A percentile compares a stretch with the other conserved stretches of the same genome.
Evolutionary conservation across 768 basidiomycete species (phyloP).

Genomic region (Grammothele lineata): DNA sequence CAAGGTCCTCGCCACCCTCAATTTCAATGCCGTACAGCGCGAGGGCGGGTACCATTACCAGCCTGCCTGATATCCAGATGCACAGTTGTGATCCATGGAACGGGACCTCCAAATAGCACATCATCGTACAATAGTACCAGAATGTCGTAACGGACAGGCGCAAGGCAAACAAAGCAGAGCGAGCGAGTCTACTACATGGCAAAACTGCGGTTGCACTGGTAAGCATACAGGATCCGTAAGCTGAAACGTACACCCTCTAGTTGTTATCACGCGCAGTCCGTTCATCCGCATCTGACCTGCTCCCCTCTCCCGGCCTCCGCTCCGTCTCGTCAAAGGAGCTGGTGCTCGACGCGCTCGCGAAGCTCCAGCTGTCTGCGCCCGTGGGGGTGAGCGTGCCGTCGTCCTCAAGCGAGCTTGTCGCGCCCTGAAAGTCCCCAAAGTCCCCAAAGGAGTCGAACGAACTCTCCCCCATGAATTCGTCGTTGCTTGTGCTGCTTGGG

Average conservation of each 20-base stretch:
- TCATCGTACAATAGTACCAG: slow-evolving; percentile 9
- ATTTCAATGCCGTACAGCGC: slow-evolving; percentile 63
- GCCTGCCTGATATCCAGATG: too few species aligned
- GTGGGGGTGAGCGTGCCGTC: slow-evolving; percentile 22
- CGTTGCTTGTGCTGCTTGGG: slow-evolving; percentile 48
- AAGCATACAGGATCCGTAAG: slow-evolving; percentile 4
- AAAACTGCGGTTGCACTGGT: too few species aligned
- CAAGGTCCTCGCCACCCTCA: slow-evolving; percentile 54
- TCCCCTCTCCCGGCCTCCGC: slow-evolving; percentile 11
- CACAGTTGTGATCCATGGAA: not conserved
- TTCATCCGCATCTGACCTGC: slow-evolving; percentile 17
- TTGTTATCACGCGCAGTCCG: slow-evolving; percentile 22
- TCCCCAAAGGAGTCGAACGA: slow-evolving; percentile 62
- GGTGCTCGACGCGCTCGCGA: slow-evolving; percentile 26
- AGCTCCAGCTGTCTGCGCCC: slow-evolving; percentile 28
- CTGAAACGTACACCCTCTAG: slow-evolving; percentile 2
- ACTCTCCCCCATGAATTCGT: slow-evolving; percentile 54
- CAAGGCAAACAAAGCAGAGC: not conserved
- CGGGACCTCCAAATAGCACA: slow-evolving; percentile 3
- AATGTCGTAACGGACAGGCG: not conserved
- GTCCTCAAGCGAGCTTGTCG: slow-evolving; percentile 31
- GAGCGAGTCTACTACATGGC: slow-evolving; percentile 5
- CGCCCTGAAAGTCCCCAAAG: slow-evolving; percentile 76
- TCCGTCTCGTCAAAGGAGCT: slow-evolving; percentile 21
- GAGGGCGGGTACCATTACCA: slow-evolving; percentile 65